Evolutionary conservation across 2,329 filamentous ascomycete genomes (phyloP).

Genomic region (Cladosporium phlei): DNA sequence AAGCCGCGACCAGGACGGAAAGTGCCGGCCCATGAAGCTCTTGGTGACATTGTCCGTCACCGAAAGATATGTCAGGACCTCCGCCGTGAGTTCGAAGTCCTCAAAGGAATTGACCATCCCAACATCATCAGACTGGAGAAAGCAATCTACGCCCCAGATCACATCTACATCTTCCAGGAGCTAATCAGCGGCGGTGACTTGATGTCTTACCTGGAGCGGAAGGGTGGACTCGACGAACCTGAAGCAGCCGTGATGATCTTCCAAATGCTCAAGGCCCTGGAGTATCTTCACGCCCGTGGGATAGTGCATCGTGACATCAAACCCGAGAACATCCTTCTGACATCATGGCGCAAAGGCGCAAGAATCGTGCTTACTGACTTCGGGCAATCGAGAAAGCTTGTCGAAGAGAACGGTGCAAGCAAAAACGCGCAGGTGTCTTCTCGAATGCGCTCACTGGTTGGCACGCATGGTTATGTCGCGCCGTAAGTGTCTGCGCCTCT

Average conservation of each 20-base stretch:
- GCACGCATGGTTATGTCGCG: slow-evolving; percentile 54
- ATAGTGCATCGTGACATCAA: slow-evolving; percentile 61
- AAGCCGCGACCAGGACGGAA: neutral
- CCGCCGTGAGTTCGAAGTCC: slow-evolving; percentile 42
- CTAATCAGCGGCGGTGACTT: slow-evolving; percentile 57
- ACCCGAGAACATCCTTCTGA: slow-evolving; percentile 60
- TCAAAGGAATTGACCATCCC: slow-evolving; percentile 53
- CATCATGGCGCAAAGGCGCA: slow-evolving; percentile 45
- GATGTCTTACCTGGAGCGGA: slow-evolving; percentile 54
- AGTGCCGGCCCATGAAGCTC: neutral
- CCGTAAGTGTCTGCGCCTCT: no score
- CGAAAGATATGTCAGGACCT: slow-evolving; percentile 6
- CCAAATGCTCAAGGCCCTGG: slow-evolving; percentile 54
- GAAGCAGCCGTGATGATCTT: slow-evolving; percentile 51
- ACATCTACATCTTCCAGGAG: slow-evolving; percentile 58
- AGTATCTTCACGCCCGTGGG: slow-evolving; percentile 52
- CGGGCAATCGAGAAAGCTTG: slow-evolving; percentile 47
- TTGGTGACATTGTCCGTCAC: neutral
- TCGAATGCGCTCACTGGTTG: slow-evolving; percentile 52
- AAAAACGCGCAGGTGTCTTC: slow-evolving; percentile 15
- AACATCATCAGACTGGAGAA: slow-evolving; percentile 57
- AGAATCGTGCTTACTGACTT: slow-evolving; percentile 59
- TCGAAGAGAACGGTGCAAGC: slow-evolving; percentile 5
- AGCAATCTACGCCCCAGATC: slow-evolving; percentile 50
- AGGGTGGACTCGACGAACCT: slow-evolving; percentile 44